Percentiles rank a stretch among this genome's conserved stretches.
Conservation (phyloP, 139 green algal species). For the Auxenochlorella protothecoides region DNA sequence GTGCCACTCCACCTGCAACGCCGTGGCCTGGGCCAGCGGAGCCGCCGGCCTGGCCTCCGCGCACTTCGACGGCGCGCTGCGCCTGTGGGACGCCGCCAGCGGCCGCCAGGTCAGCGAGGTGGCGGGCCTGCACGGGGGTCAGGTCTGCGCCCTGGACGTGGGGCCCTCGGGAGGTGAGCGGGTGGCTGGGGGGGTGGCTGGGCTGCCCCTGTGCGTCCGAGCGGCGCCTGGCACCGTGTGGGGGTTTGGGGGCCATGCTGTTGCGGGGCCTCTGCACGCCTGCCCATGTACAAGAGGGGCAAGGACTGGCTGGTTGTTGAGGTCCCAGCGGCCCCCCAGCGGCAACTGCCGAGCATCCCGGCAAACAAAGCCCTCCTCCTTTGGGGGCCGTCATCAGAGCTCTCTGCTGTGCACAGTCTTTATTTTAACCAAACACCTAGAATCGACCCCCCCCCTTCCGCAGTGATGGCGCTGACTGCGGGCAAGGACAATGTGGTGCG, state of each 20-base stretch:
- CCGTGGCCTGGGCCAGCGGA: slow-evolving; percentile 30
- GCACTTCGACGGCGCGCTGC: slow-evolving; percentile 58
- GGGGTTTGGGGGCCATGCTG: not conserved
- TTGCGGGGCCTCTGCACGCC: not conserved
- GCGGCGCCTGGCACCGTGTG: not conserved
- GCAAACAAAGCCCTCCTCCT: too few relatives aligned
- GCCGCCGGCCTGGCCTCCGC: slow-evolving; percentile 34
- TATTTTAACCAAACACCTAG: too few relatives aligned
- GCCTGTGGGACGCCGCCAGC: slow-evolving; percentile 54
- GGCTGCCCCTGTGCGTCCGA: not conserved
- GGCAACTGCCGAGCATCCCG: too few relatives aligned
- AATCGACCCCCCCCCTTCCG: not conserved
- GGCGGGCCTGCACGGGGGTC: slow-evolving; percentile 25
- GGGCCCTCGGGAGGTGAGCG: not conserved
- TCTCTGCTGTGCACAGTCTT: too few relatives aligned
- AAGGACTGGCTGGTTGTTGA: too few relatives aligned
- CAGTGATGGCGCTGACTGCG: slow-evolving; percentile 28
- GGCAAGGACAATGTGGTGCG: slow-evolving; percentile 40
- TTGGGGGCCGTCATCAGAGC: too few relatives aligned
- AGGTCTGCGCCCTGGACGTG: slow-evolving; percentile 17
- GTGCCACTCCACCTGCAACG: slow-evolving; percentile 44
- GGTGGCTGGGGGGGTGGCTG: not conserved
- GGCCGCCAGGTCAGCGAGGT: slow-evolving; percentile 20
- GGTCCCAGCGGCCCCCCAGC: too few relatives aligned
- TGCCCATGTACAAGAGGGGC: not conserved